phyloP scores from a whole-genome alignment of 208 protist species.

The Leishmania lainsoni region DNA sequence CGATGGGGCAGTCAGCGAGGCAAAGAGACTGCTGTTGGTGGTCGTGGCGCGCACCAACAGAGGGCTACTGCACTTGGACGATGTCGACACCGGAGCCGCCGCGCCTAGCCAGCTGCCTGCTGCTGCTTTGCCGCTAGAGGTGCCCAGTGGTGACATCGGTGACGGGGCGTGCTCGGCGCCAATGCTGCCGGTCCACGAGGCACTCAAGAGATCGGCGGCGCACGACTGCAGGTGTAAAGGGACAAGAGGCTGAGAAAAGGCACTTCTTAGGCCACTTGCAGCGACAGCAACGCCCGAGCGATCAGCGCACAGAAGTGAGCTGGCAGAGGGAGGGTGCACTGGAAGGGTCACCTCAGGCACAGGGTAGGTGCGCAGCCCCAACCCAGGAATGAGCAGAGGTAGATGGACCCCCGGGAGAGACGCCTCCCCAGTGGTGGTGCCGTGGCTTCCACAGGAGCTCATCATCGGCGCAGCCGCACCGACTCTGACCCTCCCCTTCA shows the following conservation, averaged over 20 bases:
- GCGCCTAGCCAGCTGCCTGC: background rate
- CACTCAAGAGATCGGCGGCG: background rate
- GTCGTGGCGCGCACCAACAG: conserved; percentile 27
- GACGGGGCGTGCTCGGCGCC: conserved; percentile 13
- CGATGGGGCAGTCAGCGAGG: conserved; percentile 17
- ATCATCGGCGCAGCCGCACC: background rate
- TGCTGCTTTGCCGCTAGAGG: background rate
- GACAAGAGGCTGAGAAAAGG: background rate
- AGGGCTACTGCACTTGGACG: conserved; percentile 15
- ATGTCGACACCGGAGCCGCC: background rate
- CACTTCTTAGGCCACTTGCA: background rate
- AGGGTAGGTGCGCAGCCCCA: conserved; percentile 41
- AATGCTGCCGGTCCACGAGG: conserved; percentile 16
- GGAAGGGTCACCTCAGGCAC: conserved; percentile 41
- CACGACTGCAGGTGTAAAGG: background rate
- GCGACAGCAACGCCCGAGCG: background rate
- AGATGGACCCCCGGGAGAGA: background rate
- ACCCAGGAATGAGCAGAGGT: conserved; percentile 39
- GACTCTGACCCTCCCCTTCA: background rate
- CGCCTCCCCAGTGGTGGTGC: background rate
- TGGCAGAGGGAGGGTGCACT: conserved; percentile 10
- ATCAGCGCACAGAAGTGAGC: background rate
- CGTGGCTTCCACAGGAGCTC: background rate
- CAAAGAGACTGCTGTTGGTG: conserved; percentile 20
- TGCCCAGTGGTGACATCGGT: conserved; percentile 3